Conservation (phyloP, 805 yeast genomes). For the Saccharomycopsis vini region DNA sequence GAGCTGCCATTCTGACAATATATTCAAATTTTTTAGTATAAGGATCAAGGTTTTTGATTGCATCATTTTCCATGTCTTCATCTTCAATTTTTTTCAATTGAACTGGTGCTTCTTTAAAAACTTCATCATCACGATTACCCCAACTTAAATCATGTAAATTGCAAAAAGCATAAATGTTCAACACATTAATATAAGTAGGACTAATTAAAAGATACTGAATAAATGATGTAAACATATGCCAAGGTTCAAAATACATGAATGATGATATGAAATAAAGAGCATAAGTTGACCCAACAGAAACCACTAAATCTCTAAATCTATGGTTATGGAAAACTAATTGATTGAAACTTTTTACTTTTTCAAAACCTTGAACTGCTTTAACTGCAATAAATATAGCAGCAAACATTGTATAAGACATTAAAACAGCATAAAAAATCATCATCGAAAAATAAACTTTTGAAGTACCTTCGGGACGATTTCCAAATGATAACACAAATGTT, state of each 20-base stretch:
- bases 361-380: constrained; percentile 49
- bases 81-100: constrained; percentile 4
- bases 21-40: constrained; percentile 44
- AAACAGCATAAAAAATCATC: constrained; percentile 70
- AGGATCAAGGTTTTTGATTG: constrained; percentile 73
- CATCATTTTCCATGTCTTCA: constrained; percentile 39
- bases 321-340: constrained; percentile 48
- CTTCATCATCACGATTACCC: constrained; percentile 90
- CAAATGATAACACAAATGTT: constrained; percentile 83
- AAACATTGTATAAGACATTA: constrained; percentile 84
- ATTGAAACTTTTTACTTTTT: constrained; percentile 27
- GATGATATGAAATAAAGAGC: constrained; percentile 73
- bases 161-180: constrained; percentile 92
- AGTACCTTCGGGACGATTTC: constrained; percentile 91
- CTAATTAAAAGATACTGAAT: constrained; percentile 73
- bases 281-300: constrained; percentile 83
- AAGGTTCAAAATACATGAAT: constrained; percentile 76
- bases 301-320: constrained; percentile 75
- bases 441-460: constrained; percentile 66
- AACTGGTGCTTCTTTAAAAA: constrained; percentile 10
- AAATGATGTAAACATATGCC: constrained; percentile 86
- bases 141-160: constrained; percentile 94
- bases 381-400: constrained; percentile 79
- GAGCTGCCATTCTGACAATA: constrained; percentile 47
- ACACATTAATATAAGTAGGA: constrained; percentile 84